Conservation (phyloP, 208 protist genomes). For the Trypanosoma mega region DNA sequence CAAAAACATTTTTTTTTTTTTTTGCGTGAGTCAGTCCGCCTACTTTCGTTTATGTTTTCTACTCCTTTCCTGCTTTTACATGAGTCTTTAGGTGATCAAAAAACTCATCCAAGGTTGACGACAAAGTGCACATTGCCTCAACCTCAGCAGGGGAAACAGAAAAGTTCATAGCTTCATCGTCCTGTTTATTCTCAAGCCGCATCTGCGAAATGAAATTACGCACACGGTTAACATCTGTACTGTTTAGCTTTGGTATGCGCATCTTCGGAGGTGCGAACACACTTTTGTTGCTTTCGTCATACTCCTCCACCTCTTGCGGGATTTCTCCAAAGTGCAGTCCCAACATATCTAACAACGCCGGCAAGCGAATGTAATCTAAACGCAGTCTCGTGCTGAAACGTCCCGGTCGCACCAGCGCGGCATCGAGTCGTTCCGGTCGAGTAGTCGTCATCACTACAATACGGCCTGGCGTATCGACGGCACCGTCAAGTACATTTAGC, state of each 20-base stretch:
- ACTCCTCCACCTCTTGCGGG: constrained; percentile 16
- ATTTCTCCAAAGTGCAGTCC: constrained; percentile 78
- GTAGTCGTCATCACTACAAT: constrained; percentile 90
- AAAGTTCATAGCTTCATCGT: constrained; percentile 20
- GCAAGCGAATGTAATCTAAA: constrained; percentile 68
- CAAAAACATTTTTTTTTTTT: no score
- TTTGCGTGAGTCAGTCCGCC: no score
- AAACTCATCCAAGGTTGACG: constrained; percentile 64
- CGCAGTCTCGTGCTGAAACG: constrained; percentile 72
- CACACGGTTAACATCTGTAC: constrained; percentile 13
- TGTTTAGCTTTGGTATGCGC: constrained; percentile 10
- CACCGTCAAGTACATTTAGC: constrained; percentile 89
- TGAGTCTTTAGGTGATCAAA: constrained; percentile 35
- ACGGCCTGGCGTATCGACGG: constrained; percentile 82
- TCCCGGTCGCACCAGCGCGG: constrained; percentile 85
- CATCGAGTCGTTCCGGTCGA: constrained; percentile 83
- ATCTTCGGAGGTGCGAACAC: neutral
- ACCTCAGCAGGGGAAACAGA: constrained; percentile 68
- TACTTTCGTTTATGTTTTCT: neutral
- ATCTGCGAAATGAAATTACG: constrained; percentile 9
- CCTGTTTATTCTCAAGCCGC: neutral
- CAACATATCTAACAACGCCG: constrained; percentile 55
- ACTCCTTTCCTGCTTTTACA: constrained; percentile 15
- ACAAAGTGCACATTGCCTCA: constrained; percentile 70
- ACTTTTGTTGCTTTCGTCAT: constrained; percentile 12